Conservation (phyloP, 2,329 filamentous ascomycete genomes). For the Sporothrix globosa region DNA sequence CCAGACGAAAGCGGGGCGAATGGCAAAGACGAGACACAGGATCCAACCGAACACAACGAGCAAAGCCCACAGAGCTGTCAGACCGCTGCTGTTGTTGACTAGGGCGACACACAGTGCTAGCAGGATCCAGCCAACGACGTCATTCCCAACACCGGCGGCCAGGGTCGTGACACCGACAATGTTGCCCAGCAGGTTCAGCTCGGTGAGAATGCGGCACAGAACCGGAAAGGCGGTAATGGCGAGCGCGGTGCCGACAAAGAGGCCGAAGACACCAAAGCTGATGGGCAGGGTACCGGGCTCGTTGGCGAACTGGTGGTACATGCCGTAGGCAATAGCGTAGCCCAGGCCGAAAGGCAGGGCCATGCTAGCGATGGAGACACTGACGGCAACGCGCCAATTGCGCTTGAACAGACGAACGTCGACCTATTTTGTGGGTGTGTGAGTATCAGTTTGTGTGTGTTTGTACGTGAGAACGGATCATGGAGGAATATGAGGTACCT, state of each 20-base stretch:
- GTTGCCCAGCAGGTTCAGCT: constrained; percentile 81
- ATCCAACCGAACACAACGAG: constrained; percentile 75
- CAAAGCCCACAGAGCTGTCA: constrained; percentile 84
- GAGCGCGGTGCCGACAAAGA: constrained; percentile 89
- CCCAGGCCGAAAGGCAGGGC: constrained; percentile 80
- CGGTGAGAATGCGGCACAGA: constrained; percentile 88
- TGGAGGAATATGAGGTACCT: constrained; percentile 46
- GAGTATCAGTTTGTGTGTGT: too few species aligned
- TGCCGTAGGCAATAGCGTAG: constrained; percentile 75
- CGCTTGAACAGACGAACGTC: constrained; percentile 75
- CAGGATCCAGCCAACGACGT: constrained; percentile 88
- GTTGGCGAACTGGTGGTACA: constrained; percentile 72
- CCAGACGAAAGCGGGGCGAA: constrained; percentile 76
- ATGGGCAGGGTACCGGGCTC: constrained; percentile 49
- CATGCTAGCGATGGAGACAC: constrained; percentile 80
- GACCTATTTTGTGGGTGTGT: constrained; percentile 47
- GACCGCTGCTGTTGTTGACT: constrained; percentile 81
- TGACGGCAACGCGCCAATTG: constrained; percentile 79
- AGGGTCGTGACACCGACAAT: constrained; percentile 86
- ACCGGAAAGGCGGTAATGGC: constrained; percentile 92
- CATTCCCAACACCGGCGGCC: constrained; percentile 89
- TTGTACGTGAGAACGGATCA: not conserved
- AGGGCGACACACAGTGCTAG: constrained; percentile 91
- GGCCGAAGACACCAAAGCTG: constrained; percentile 59
- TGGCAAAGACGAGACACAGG: constrained; percentile 71